Conservation (phyloP, 2,329 filamentous ascomycete species). For the Teratosphaeria epicoccoides region DNA sequence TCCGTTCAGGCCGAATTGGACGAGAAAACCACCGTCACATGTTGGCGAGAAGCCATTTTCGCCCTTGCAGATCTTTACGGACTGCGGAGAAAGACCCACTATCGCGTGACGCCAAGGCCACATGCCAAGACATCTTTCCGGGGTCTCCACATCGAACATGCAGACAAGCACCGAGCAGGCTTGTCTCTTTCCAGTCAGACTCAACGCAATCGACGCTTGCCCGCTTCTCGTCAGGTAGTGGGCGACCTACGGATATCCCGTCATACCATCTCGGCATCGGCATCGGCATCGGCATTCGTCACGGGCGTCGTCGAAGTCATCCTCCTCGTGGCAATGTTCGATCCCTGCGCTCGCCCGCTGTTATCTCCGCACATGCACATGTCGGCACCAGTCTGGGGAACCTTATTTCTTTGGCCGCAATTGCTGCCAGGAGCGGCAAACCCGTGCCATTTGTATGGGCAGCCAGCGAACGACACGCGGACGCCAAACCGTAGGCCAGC, state of each 20-base stretch:
- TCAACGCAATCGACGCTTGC: no score
- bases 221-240: no score
- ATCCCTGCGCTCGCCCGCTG: background rate
- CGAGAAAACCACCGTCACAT: background rate
- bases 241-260: no score
- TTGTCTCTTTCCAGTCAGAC: background rate
- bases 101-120: background rate
- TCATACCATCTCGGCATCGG: no score
- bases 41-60: background rate
- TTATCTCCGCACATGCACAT: background rate
- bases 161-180: background rate
- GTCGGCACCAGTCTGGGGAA: background rate
- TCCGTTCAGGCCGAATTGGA: background rate
- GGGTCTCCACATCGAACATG: background rate
- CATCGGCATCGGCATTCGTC: background rate
- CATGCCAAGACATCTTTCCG: background rate
- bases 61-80: background rate
- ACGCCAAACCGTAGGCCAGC: background rate
- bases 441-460: background rate
- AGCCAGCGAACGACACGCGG: background rate
- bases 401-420: background rate
- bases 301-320: background rate
- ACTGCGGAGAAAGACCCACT: background rate
- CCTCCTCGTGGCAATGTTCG: background rate
- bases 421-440: background rate